Evolutionary conservation across 2,329 filamentous ascomycete species (phyloP).

Genomic region (Arthrobotrys conoides): DNA sequence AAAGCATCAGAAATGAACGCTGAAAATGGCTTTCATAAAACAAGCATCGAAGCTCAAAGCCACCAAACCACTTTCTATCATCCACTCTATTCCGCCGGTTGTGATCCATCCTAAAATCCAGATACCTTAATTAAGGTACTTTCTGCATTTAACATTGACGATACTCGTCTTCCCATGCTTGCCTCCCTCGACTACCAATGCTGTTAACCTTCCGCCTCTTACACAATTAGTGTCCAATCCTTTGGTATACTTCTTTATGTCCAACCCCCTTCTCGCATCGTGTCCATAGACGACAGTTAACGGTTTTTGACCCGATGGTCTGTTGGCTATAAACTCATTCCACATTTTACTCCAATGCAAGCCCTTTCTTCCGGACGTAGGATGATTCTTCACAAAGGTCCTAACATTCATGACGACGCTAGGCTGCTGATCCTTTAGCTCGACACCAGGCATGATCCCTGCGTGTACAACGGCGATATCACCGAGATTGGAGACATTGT

Average conservation of each 20-base stretch:
- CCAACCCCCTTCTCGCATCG: constrained; percentile 80
- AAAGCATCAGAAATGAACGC: constrained; percentile 35
- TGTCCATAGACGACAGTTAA: constrained; percentile 89
- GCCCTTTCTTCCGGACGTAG: constrained; percentile 71
- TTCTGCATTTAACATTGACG: constrained; percentile 62
- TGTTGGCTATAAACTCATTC: constrained; percentile 34
- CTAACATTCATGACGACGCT: constrained; percentile 94
- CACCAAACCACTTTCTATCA: not conserved
- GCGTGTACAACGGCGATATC: constrained; percentile 85
- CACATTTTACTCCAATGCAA: constrained; percentile 76
- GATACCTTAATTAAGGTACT: constrained; percentile 39
- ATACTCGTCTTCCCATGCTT: constrained; percentile 64
- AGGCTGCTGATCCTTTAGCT: constrained; percentile 76
- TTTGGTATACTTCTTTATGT: constrained; percentile 78
- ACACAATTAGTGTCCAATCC: constrained; percentile 90
- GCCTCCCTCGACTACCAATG: constrained; percentile 78
- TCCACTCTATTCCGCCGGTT: not conserved
- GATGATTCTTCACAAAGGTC: constrained; percentile 76
- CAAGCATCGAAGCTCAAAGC: not conserved
- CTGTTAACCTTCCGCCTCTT: constrained; percentile 80
- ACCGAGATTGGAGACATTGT: constrained; percentile 74
- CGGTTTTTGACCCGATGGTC: constrained; percentile 64
- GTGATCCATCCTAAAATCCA: not conserved
- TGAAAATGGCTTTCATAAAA: constrained; percentile 3
- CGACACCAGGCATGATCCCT: constrained; percentile 82